These are phyloP conservation scores for Lupinus albus DNA, from an alignment of 306 rosid species.

Conservation along the genomic window DNA sequence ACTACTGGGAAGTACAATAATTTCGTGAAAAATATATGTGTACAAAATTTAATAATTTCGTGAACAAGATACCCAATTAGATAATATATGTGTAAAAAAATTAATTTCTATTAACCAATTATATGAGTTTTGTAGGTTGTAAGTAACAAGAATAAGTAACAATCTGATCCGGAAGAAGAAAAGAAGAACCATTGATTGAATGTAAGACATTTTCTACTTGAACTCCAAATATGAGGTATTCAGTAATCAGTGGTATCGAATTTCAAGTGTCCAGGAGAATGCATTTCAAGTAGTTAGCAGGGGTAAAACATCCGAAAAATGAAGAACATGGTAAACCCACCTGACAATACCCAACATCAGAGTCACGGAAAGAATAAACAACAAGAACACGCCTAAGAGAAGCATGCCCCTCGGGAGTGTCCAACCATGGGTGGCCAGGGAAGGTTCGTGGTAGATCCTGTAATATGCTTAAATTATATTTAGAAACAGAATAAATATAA, in stretches of 20 bases:
- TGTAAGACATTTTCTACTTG: constrained; percentile 9
- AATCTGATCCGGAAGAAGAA: background rate
- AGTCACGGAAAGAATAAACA: constrained; percentile 97
- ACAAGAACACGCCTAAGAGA: constrained; percentile 95
- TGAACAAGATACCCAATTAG: no score
- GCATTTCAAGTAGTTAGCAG: background rate
- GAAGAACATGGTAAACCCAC: constrained; percentile 44
- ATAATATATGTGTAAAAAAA: no score
- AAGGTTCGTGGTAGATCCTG: constrained; percentile 97
- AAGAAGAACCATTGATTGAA: background rate
- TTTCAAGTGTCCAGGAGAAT: background rate
- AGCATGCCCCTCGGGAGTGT: constrained; percentile 93
- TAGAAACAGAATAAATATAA: constrained; percentile 8
- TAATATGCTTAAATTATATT: constrained; percentile 15
- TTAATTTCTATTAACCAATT: no score
- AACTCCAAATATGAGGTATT: constrained; percentile 2
- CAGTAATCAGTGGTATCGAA: background rate
- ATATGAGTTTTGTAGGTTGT: constrained; percentile 6
- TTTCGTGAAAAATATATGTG: no score
- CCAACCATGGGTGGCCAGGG: constrained; percentile 98
- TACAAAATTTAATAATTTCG: no score
- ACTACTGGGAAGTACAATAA: no score
- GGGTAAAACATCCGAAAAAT: constrained; percentile 6
- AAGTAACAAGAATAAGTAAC: constrained; percentile 18
- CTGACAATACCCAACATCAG: constrained; percentile 99